Evolutionary conservation across 2,329 filamentous ascomycete species (phyloP).

Genomic region (Diaporthe australafricana): DNA sequence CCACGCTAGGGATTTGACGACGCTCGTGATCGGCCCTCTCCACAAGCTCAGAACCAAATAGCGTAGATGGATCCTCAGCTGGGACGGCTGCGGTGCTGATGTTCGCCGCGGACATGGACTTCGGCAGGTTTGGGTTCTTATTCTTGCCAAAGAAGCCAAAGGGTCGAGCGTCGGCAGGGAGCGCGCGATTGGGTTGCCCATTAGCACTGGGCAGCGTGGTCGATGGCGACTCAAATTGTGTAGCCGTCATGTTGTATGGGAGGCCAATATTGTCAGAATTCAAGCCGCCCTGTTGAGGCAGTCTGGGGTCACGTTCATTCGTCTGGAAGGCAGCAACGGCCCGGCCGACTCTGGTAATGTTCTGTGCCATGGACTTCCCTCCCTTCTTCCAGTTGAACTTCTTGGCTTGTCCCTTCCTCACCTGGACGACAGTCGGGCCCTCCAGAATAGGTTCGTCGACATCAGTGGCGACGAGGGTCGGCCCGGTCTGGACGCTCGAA

Average conservation of each 20-base stretch:
- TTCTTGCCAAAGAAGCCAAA: conserved; percentile 73
- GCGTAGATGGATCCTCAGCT: conserved; percentile 66
- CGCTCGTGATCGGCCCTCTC: conserved; percentile 90
- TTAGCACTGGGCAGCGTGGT: conserved; percentile 38
- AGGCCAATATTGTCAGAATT: conserved; percentile 74
- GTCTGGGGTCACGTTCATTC: conserved; percentile 35
- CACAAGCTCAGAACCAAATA: conserved; percentile 91
- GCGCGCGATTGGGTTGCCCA: conserved; percentile 42
- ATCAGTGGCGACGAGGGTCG: conserved; percentile 70
- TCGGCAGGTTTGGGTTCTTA: conserved; percentile 65
- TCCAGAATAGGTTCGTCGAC: conserved; percentile 76
- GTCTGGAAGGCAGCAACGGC: conserved; percentile 80
- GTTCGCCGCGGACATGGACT: conserved; percentile 59
- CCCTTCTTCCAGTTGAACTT: conserved; percentile 99
- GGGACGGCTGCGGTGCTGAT: conserved; percentile 49
- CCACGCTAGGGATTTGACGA: conserved; percentile 88
- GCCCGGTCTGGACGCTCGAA: conserved; percentile 65
- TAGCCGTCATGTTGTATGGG: conserved; percentile 77
- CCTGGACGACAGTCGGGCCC: conserved; percentile 94
- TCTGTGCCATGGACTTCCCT: conserved; percentile 92
- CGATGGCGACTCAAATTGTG: conserved; percentile 62
- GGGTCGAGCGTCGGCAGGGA: conserved; percentile 61
- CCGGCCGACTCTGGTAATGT: conserved; percentile 93
- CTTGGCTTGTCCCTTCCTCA: conserved; percentile 91
- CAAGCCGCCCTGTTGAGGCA: conserved; percentile 61